Evolutionary conservation across 202 grass and related monocot species (phyloP), one percentile per base, ranked within the genome.

Genomic region (Digitaria exilis): DNA sequence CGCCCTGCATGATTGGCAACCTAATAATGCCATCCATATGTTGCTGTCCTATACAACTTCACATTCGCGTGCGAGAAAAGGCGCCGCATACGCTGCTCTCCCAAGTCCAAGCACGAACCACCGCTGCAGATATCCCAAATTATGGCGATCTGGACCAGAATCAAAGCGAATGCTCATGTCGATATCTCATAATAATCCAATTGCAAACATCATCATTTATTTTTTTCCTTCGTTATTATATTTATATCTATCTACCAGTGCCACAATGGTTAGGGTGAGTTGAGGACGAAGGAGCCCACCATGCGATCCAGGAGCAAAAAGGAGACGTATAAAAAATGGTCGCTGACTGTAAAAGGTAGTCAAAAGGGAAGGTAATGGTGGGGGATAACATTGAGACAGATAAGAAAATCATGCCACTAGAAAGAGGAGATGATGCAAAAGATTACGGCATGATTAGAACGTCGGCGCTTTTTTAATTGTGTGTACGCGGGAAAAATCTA

Each of bases 351-450:
- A 3, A 64, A 66, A 50, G 45, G 65, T 16, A 24, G 21, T n/a
- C 32, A 66, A 45, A 81, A 67, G 31, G 3, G 26, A 4, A 58
- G 7, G 42, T 29, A 10, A 25, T 4, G 50, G 67, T 49, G 50
- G 17, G 28, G 48, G 73, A 52, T 68, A 75, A 60, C 58, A 85
- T 69, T 14, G 25, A 28, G 88, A 68, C 22, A 73, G 65, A 78
- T 72, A 62, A 21, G 72, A 71, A 77, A 77, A 85, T 41, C 65
- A 58, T 82, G 29, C 45, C 72, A 32, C 56, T 72, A 5, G 71
- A 81, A 81, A 85, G 17, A 39, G n/a, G n/a, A 46, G 48, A 64
- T 21, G 49, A 65, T 58, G 25, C 12, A 15, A 48, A 48, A 77
- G 49, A 57, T 48, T 48, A 71, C 29, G 54, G 11, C 65, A 18